These are phyloP conservation scores for Aleurites moluccanus DNA, from an alignment of 441 rosid species.

Conservation along the genomic window DNA sequence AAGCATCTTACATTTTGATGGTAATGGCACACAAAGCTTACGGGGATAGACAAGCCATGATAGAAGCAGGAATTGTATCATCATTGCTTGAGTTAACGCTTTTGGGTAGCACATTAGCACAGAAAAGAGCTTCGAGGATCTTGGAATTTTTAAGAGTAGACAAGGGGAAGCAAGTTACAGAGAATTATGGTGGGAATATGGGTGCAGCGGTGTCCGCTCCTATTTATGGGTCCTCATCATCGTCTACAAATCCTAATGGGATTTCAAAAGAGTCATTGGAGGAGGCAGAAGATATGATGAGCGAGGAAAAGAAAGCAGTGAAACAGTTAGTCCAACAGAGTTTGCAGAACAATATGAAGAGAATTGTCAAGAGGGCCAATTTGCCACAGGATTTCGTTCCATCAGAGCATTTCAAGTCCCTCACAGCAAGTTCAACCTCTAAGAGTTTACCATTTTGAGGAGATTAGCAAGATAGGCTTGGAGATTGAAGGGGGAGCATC, in stretches of 20 bases:
- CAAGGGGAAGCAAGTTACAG: constrained; percentile 88
- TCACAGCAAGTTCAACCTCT: constrained; percentile 82
- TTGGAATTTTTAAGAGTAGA: constrained; percentile 73
- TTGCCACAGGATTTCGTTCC: constrained; percentile 95
- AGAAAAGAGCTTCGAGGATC: constrained; percentile 95
- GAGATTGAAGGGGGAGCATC: constrained; percentile 24
- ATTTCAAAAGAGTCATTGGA: constrained; percentile 45
- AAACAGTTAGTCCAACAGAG: constrained; percentile 94
- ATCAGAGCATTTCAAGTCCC: constrained; percentile 87
- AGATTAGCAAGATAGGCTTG: not conserved
- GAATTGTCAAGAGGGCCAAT: constrained; percentile 96
- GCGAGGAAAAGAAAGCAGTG: constrained; percentile 96
- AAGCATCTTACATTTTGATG: constrained; percentile 79
- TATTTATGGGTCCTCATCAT: constrained; percentile 63
- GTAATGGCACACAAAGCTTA: constrained; percentile 92
- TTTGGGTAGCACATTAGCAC: constrained; percentile 86
- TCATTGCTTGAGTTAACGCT: constrained; percentile 87
- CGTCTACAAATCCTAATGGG: constrained; percentile 39
- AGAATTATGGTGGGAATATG: constrained; percentile 50
- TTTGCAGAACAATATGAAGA: constrained; percentile 91
- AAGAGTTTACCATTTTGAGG: constrained; percentile 91
- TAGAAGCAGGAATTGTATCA: constrained; percentile 82
- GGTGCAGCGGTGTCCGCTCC: constrained; percentile 83
- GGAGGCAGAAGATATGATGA: constrained; percentile 79
- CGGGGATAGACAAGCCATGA: constrained; percentile 85